These are phyloP conservation scores for Ogataea ramenticola DNA, from an alignment of 805 yeast species.

Conservation along the genomic window DNA sequence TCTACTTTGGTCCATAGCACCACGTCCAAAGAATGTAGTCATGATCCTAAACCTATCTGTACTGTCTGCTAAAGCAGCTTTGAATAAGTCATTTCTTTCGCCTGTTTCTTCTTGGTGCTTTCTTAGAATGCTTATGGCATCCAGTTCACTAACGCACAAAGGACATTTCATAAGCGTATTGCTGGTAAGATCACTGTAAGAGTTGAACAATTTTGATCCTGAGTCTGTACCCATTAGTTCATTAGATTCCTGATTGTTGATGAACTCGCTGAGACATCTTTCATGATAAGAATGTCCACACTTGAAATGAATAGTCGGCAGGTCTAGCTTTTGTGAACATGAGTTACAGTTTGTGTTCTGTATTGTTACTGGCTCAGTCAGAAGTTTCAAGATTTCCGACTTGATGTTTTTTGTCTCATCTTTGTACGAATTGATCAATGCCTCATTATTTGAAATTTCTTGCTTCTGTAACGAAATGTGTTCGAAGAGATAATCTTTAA, in stretches of 20 bases:
- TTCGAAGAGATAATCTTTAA: constrained; percentile 61
- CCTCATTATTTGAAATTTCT: constrained; percentile 63
- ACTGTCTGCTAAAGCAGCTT: constrained; percentile 43
- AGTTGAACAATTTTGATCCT: not conserved
- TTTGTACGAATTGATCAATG: constrained; percentile 60
- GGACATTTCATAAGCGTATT: constrained; percentile 52
- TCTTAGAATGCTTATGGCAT: constrained; percentile 52
- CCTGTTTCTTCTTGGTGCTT: constrained; percentile 55
- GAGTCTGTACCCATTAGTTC: constrained; percentile 12
- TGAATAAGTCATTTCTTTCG: constrained; percentile 57
- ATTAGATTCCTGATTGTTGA: constrained; percentile 7
- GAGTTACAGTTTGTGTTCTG: constrained; percentile 59
- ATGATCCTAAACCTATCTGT: constrained; percentile 67
- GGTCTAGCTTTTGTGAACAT: constrained; percentile 59
- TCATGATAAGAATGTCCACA: constrained; percentile 87
- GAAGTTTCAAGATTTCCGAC: constrained; percentile 43
- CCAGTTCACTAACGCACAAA: constrained; percentile 63
- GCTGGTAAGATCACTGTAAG: constrained; percentile 5
- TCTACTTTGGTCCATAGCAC: constrained; percentile 56
- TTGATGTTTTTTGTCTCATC: constrained; percentile 54
- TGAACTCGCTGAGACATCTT: constrained; percentile 57
- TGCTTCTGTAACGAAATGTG: constrained; percentile 50
- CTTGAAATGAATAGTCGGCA: constrained; percentile 76
- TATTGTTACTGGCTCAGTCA: constrained; percentile 39
- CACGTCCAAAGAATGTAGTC: constrained; percentile 80